Percentiles rank a stretch among this genome's conserved stretches.
Conservation (phyloP, 805 yeast genomes). For the Suhomyces pyralidae region DNA sequence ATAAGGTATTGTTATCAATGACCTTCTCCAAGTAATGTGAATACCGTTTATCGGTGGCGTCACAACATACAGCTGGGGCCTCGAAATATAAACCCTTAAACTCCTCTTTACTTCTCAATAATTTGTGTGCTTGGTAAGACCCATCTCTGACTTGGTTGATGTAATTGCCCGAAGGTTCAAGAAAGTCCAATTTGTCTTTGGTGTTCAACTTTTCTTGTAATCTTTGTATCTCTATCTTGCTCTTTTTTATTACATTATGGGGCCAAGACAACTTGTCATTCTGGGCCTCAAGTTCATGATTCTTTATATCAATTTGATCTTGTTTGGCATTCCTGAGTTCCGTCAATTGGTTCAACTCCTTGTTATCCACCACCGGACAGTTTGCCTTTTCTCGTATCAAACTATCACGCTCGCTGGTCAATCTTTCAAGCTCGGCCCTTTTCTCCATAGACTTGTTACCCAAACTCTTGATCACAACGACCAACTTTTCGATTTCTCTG, state of each 20-base stretch:
- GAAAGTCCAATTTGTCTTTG: constrained; percentile 50
- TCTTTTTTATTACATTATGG: constrained; percentile 6
- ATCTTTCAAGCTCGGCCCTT: constrained; percentile 9
- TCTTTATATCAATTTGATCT: constrained; percentile 11
- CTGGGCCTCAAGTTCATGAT: constrained; percentile 8
- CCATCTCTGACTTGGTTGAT: constrained; percentile 37
- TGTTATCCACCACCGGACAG: constrained; percentile 30
- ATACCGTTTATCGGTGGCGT: constrained; percentile 46
- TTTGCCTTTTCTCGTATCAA: constrained; percentile 17
- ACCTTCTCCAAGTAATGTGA: constrained; percentile 58
- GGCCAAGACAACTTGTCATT: constrained; percentile 9
- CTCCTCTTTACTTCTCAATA: constrained; percentile 38
- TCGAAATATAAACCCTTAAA: constrained; percentile 53
- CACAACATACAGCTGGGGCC: constrained; percentile 70
- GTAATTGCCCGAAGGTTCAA: constrained; percentile 33
- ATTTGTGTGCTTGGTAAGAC: constrained; percentile 35
- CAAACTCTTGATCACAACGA: constrained; percentile 6
- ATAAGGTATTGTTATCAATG: constrained; percentile 50
- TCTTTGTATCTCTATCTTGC: constrained; percentile 11
- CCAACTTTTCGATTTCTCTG: constrained; percentile 22
- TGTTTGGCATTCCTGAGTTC: constrained; percentile 20
- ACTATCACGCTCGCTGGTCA: constrained; percentile 7
- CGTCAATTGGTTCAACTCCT: constrained; percentile 18
- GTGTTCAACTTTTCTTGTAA: constrained; percentile 29
- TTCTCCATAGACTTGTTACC: constrained; percentile 10